Evolutionary conservation across 768 basidiomycete genomes (phyloP).

Genomic region (Calocera cornea): DNA sequence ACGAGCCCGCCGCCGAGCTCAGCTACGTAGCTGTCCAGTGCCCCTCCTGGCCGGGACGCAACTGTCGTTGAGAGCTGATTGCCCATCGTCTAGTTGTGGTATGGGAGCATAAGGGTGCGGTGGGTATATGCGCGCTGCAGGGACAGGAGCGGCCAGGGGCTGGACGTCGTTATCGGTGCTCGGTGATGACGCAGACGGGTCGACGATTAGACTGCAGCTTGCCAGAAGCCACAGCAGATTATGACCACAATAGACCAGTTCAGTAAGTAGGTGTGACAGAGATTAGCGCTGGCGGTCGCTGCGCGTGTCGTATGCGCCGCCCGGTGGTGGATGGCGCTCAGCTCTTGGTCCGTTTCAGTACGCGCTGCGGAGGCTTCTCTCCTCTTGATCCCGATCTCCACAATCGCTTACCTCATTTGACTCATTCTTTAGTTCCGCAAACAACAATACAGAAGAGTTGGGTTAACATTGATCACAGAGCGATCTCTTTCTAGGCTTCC

Average conservation of each 20-base stretch:
- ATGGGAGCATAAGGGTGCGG: background rate
- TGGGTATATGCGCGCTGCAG: background rate
- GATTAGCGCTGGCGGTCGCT: background rate
- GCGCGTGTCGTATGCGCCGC: background rate
- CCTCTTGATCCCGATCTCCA: background rate
- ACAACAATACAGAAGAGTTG: no score
- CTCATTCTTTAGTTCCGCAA: no score
- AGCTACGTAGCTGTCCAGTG: conserved; percentile 79
- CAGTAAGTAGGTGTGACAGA: background rate
- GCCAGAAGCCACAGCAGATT: background rate
- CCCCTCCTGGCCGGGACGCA: conserved; percentile 58
- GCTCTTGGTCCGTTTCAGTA: background rate
- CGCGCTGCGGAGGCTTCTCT: background rate
- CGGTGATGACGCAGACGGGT: background rate
- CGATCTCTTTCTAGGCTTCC: no score
- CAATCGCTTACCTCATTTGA: no score
- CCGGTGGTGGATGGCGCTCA: background rate
- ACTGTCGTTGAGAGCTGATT: conserved; percentile 61
- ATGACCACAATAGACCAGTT: background rate
- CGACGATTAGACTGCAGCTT: background rate
- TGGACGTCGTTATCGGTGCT: background rate
- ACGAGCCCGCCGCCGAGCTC: conserved; percentile 78
- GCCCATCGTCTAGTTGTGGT: conserved; percentile 39
- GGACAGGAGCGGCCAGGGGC: background rate
- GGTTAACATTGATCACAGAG: no score